Evolutionary conservation across 2,329 filamentous ascomycete species (phyloP).

Genomic region (Bimuria novae-zelandiae): DNA sequence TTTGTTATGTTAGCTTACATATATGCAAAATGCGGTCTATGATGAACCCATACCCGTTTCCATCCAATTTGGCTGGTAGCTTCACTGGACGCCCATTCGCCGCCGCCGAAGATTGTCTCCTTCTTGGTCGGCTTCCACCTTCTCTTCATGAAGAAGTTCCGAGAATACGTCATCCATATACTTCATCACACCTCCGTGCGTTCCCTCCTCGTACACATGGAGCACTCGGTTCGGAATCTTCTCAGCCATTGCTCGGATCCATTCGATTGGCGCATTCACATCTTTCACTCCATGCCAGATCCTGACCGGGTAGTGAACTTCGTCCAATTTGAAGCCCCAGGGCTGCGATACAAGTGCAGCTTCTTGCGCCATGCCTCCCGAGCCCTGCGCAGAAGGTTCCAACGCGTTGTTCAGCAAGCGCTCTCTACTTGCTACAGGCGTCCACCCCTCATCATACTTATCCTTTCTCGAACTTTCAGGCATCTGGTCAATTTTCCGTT

Average conservation of each 20-base stretch:
- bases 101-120: too few relatives aligned
- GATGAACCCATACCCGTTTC: too few relatives aligned
- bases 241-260: constrained; percentile 4
- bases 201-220: neutral
- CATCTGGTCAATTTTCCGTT: neutral
- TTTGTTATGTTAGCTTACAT: too few relatives aligned
- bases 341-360: constrained; percentile 1
- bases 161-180: neutral
- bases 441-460: neutral
- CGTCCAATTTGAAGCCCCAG: constrained; percentile 4
- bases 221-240: neutral
- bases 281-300: constrained; percentile 9
- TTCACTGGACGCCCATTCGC: too few relatives aligned
- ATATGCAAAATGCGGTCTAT: too few relatives aligned
- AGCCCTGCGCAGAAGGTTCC: neutral
- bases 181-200: constrained; percentile 1
- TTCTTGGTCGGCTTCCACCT: too few relatives aligned
- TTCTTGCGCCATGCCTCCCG: constrained; percentile 1
- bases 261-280: constrained; percentile 3
- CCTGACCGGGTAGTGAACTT: neutral
- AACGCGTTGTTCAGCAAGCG: neutral
- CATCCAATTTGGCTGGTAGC: too few relatives aligned
- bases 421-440: neutral
- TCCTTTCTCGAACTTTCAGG: too few relatives aligned
- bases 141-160: neutral